These are phyloP conservation scores for Dalbergia cochinchinensis DNA, from an alignment of 306 rosid species.

Conservation along the genomic window DNA sequence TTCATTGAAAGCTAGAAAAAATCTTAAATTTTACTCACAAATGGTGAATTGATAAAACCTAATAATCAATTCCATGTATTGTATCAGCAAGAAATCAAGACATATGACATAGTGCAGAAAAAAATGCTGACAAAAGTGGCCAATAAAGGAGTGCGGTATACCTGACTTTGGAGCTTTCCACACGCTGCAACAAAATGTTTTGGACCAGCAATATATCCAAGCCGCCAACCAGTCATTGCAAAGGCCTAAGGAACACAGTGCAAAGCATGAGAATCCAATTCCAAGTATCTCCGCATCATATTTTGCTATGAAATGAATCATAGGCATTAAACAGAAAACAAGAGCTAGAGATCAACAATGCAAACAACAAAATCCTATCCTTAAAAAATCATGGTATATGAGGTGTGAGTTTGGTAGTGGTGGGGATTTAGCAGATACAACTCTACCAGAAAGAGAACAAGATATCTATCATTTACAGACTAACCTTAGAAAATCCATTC, in stretches of 20 bases:
- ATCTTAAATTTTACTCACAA: conserved; percentile 14
- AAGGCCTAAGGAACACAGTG: conserved; percentile 66
- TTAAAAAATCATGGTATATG: background rate
- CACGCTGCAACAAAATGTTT: conserved; percentile 89
- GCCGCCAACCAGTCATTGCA: conserved; percentile 99
- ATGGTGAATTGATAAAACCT: conserved; percentile 25
- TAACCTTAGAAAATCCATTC: conserved; percentile 96
- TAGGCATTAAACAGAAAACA: conserved; percentile 10
- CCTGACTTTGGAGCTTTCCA: conserved; percentile 96
- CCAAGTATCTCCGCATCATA: background rate
- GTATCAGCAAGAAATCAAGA: conserved; percentile 26
- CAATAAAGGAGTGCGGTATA: conserved; percentile 43
- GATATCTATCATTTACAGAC: background rate
- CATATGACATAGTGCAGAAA: background rate
- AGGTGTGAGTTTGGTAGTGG: background rate
- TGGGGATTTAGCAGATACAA: background rate
- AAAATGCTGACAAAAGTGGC: conserved; percentile 17
- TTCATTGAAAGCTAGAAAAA: conserved; percentile 24
- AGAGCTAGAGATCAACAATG: conserved; percentile 22
- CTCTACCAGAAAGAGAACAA: conserved; percentile 15
- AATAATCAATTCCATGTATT: conserved; percentile 26
- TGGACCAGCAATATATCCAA: conserved; percentile 96
- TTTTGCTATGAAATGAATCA: conserved; percentile 17
- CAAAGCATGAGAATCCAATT: conserved; percentile 44
- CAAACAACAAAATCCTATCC: conserved; percentile 18